Percentiles rank a stretch among this genome's conserved stretches.
phyloP scores from a whole-genome alignment of 768 basidiomycete genomes.

The Mrakia hoshinonis region DNA sequence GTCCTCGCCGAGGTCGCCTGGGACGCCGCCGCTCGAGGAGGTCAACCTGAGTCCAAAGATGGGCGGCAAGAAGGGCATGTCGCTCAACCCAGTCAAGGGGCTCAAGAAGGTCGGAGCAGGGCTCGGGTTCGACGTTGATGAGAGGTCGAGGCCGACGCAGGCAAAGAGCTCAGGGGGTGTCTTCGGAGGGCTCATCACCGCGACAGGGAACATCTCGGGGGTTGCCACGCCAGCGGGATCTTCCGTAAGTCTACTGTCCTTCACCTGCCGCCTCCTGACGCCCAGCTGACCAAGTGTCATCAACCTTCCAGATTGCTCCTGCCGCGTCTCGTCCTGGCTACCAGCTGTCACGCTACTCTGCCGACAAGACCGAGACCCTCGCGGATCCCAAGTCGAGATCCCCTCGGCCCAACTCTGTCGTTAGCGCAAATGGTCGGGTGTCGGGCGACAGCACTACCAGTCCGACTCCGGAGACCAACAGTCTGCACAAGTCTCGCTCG shows the following conservation, averaged over 20 bases:
- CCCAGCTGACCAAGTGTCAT: slow-evolving; percentile 29
- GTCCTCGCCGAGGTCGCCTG: background rate
- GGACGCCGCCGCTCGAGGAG: background rate
- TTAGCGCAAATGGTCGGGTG: background rate
- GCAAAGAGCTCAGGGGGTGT: slow-evolving; percentile 54
- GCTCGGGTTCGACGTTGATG: slow-evolving; percentile 33
- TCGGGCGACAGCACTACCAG: slow-evolving; percentile 10
- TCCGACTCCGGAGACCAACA: background rate
- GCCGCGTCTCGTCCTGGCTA: slow-evolving; percentile 58
- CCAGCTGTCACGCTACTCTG: slow-evolving; percentile 52
- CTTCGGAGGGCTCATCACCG: slow-evolving; percentile 62
- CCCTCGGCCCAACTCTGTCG: slow-evolving; percentile 13
- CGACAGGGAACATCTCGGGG: slow-evolving; percentile 58
- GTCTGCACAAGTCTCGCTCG: background rate
- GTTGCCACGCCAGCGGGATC: slow-evolving; percentile 50
- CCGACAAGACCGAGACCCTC: slow-evolving; percentile 30
- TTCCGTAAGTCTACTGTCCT: slow-evolving; percentile 12
- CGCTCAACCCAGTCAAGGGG: slow-evolving; percentile 22
- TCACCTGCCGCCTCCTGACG: slow-evolving; percentile 13
- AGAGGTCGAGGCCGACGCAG: slow-evolving; percentile 38
- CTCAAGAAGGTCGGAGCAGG: slow-evolving; percentile 31
- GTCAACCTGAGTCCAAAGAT: background rate
- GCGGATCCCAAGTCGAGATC: slow-evolving; percentile 26
- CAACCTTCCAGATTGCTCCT: slow-evolving; percentile 44
- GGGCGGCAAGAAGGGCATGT: slow-evolving; percentile 10